Percentiles rank a stretch among this genome's conserved stretches.
Evolutionary conservation across 1,284 basidiomycete genomes (phyloP).

Genomic region (Sporisorium scitamineum): DNA sequence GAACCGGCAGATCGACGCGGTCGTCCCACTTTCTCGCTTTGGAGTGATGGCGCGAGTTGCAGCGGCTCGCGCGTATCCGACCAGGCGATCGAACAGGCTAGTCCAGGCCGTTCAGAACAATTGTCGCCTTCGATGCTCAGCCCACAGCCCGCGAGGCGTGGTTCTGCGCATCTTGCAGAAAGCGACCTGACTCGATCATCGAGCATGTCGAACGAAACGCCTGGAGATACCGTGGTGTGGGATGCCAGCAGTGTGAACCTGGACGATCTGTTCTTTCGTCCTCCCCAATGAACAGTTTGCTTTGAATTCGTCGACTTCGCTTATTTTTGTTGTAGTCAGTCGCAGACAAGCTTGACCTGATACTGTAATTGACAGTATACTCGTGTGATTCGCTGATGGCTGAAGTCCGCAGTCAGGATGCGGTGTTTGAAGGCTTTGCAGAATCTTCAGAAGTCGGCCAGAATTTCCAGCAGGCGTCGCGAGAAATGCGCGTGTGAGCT

Average conservation of each 20-base stretch:
- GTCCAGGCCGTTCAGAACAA: not conserved
- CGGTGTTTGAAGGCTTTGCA: not conserved
- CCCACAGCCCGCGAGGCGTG: not conserved
- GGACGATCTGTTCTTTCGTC: conserved; percentile 36
- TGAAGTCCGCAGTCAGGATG: no score
- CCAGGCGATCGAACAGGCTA: not conserved
- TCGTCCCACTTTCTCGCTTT: not conserved
- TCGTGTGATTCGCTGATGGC: no score
- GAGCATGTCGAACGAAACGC: conserved; percentile 8
- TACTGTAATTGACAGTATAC: no score
- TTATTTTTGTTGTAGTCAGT: not conserved
- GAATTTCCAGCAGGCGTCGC: not conserved
- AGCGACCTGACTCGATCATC: conserved; percentile 4
- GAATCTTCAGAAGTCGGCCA: conserved; percentile 20
- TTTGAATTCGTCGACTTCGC: not conserved
- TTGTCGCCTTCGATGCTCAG: not conserved
- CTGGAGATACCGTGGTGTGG: conserved; percentile 8
- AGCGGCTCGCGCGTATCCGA: not conserved
- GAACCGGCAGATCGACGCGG: not conserved
- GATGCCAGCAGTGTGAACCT: conserved; percentile 18
- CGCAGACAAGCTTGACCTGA: no score
- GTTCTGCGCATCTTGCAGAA: not conserved
- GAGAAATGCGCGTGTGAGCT: not conserved
- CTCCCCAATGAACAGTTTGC: conserved; percentile 7
- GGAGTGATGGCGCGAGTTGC: not conserved